Base-by-base conservation (phyloP, 495 filamentous ascomycete genomes). In the Penicilliopsis zonata region DNA sequence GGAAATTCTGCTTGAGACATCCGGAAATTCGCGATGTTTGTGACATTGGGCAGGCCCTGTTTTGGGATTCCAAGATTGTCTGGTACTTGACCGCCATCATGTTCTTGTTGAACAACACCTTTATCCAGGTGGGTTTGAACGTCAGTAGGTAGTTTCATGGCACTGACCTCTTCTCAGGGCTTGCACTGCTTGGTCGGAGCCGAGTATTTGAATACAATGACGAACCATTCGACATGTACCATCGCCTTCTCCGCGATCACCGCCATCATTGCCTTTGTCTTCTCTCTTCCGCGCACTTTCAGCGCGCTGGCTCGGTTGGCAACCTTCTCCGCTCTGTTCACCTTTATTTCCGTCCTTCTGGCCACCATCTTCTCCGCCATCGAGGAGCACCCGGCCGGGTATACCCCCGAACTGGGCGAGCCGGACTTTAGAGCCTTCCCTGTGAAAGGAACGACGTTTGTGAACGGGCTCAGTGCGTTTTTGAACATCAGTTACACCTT, bases 401-500 rank as follows among this genome's bases (percentile, higher is more conserved):
- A 78, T 47, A 71, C 55, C 40, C 56, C 65, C 0, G 49, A 55
- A 4, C 44, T 61, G 3, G 82, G 81, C 5, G 53, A 67, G 1
- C 78, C 80, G 2, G 63, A 69, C 8, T 71, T 85, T 14, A 69
- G 71, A 1, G 71, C 71, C 2, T 44, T 85, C 23, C 81, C 85
- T 0, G 50, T 71, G n/a, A 52, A 59, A 2, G 69, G 73, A n/a
- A 87, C 82, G 0, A 78, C 78, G 1, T 90, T 86, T 36, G 80
- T 93, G 10, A 59, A 62, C 4, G 85, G 79, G 5, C 70, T 88
- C 57, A 83, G 70, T 30, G 85, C 84, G 2, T 90, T 90, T 57
- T 58, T 92, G 41, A 93, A 93, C 52, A 92, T 93, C 47, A 75
- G 72, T 54, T 93, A 90, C 53, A 93, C 85, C 5, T 90, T 93